Base-by-base conservation (phyloP, 805 yeast species). In the Barnettozyma sucrosica region DNA sequence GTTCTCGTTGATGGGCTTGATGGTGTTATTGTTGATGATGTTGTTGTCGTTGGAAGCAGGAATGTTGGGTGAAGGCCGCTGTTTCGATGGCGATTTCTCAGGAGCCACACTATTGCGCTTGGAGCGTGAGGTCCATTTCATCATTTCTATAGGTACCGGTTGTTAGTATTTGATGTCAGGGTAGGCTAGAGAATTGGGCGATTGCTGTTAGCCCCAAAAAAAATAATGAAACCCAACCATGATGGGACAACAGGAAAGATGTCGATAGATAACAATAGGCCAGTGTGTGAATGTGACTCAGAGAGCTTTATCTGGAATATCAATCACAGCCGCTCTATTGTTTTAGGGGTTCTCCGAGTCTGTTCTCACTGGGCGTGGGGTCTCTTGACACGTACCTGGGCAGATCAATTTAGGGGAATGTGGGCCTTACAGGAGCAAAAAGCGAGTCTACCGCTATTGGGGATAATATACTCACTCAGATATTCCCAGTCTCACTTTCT, bases 71-170 rank as follows among this genome's bases (percentile, higher is more conserved):
- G 23, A 38, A 26, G 50, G 39, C 23, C 44, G 46, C 18, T 21
- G 37, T 26, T 40, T 46, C 16, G 30, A 23, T 21, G 40, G 37
- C 6, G 44, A 9, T 19, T 53, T 53, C 23, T 57, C 58, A 34
- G 52, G 53, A 21, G 58, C 37, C 16, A 58, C 48, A 41, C 60
- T 56, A 44, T 58, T 52, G 39, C 63, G 58, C 45, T 58, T 58
- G 21, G 54, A 55, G 45, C 56, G 51, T 23, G 58, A 49, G 18
- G 56, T 52, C 59, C 70, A 60, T 49, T 67, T 61, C 63, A 68
- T 68, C 50, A 43, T 47, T 23, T 10, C 14, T 10, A 16, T 9
- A 3, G 9, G 26, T 14, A 10, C 5, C 11, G 9, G 6, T 11
- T 4, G 46, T 47, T 47, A 43, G 46, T 43, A 45, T 3, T 25